Evolutionary conservation across 192 early-diverging fungal species (phyloP), one percentile per base, ranked within the genome.

Genomic region (Chytriomyces confervae): DNA sequence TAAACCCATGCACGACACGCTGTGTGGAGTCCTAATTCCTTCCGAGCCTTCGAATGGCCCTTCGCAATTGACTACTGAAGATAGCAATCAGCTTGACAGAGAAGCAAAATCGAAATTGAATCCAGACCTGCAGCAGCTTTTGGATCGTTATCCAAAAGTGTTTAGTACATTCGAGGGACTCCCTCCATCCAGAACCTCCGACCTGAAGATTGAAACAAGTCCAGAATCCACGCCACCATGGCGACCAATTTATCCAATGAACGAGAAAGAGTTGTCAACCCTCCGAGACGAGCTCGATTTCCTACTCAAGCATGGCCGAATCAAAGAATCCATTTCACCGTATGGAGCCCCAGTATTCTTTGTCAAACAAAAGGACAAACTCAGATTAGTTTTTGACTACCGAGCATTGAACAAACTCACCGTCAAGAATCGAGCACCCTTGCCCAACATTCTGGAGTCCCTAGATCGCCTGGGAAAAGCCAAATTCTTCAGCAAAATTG

Each of bases 351-450:
- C 75, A 7, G 67, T 76, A 6, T 76, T 76, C 43, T 76, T 47
- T 48, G 75, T 76, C 24, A 48, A 72, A 43, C 76, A 77, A 45
- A 62, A 47, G 20, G 76, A 72, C 66, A 77, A 77, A 70, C n/a
- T 72, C 6, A 6, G 76, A 51, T 49, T 77, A 44, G 76, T 77
- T 36, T 77, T 77, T 48, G 76, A 77, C 72, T 71, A 77, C 36
- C 50, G 67, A 49, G 68, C 69, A 13, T 61, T 92, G 5, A 91
- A 90, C 72, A 62, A 29, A 18, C 24, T 80, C 1, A 89, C 87
- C 0, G 73, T 78, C 5, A 63, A 81, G 61, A 83, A 78, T 44
- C 6, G 60, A 5, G 27, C 29, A 6, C 18, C 77, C 11, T 57
- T 78, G n/a, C n/a, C 77, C 9, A 77, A 77, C 50, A 89, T 77